Percentiles rank a stretch among this genome's conserved stretches.
These are phyloP conservation scores for Spencermartinsiella europaea DNA, from an alignment of 805 yeast genomes.

Conservation along the genomic window DNA sequence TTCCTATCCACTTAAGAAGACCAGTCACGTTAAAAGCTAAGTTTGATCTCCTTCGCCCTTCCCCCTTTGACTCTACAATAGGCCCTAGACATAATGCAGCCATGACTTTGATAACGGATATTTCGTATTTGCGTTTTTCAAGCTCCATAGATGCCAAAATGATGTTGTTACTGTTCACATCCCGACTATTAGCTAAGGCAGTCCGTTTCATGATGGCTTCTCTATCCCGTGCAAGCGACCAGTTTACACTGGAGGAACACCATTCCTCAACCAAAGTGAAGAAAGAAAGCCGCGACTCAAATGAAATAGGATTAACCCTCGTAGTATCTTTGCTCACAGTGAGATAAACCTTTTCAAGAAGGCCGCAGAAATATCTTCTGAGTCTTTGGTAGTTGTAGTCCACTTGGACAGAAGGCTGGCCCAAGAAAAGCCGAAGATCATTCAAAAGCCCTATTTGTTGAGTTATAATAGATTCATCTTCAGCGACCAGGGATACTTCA, in stretches of 20 bases:
- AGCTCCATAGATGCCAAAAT: conserved; percentile 73
- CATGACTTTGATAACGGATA: conserved; percentile 77
- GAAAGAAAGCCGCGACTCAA: conserved; percentile 77
- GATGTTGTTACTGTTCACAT: conserved; percentile 32
- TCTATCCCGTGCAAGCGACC: conserved; percentile 57
- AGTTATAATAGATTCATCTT: conserved; percentile 65
- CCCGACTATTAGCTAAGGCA: conserved; percentile 34
- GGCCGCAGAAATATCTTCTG: conserved; percentile 77
- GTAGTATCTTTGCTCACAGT: conserved; percentile 30
- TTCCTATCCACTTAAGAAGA: conserved; percentile 74
- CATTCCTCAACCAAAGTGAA: conserved; percentile 83
- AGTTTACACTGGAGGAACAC: conserved; percentile 83
- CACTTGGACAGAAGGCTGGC: conserved; percentile 52
- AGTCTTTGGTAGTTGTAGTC: conserved; percentile 69
- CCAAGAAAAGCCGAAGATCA: conserved; percentile 55
- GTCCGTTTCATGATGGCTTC: conserved; percentile 51
- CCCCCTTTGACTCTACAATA: conserved; percentile 38
- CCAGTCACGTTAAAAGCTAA: conserved; percentile 67
- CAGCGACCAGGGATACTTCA: conserved; percentile 43
- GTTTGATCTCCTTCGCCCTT: conserved; percentile 38
- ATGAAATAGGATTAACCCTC: conserved; percentile 62
- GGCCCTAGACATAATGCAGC: conserved; percentile 75
- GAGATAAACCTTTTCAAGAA: conserved; percentile 67
- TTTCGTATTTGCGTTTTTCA: conserved; percentile 64
- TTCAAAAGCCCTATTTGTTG: conserved; percentile 59